Evolutionary conservation across 257 asterid genomes (phyloP), one percentile per base, ranked within the genome.

Genomic region (Solanum peruvianum): DNA sequence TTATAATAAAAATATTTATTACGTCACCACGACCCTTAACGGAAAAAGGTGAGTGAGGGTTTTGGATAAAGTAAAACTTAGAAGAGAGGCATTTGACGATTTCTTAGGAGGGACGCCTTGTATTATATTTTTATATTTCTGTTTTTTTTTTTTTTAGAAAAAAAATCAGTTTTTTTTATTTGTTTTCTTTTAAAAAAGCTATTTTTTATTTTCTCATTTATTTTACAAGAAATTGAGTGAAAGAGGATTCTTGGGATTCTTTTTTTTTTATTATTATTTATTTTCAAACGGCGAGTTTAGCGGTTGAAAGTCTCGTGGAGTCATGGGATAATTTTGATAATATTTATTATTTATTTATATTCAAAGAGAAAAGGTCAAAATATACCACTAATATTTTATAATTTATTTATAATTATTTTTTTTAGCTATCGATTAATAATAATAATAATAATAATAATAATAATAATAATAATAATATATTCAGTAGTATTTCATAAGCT

Each of bases 61-160:
- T 6, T 52, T 52, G 62, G 62, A 6, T 52, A 52, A 52, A 52
- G n/a, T 52, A 52, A 52, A 0, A 18, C 62, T 52, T 66, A 5
- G 92, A 92, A 89, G 93, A 90, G 89, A 87, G 87, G 87, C 18
- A 88, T 78, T 49, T 58, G 85, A 44, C 16, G 81, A 75, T 93
- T 92, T 89, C 98, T 94, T 94, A 93, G 88, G 90, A 89, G 41
- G 89, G 92, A 94, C 98, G 96, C 92, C 93, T 91, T 89, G 92
- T 88, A 67, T 31, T 85, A 9, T 73, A 4, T 78, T 47, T 10
- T 5, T 47, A 16, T 33, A 4, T 33, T 33, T 33, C 5, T 33
- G 35, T 3, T 33, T 16, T 6, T 1, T 1, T 15, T 7, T 15
- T 39, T 27, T 6, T 35, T 35, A 7, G 0, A 6, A 0, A 49